Percentiles rank a stretch among this genome's conserved stretches.
phyloP scores from a whole-genome alignment of 805 yeast species.

The Ogataea minuta region DNA sequence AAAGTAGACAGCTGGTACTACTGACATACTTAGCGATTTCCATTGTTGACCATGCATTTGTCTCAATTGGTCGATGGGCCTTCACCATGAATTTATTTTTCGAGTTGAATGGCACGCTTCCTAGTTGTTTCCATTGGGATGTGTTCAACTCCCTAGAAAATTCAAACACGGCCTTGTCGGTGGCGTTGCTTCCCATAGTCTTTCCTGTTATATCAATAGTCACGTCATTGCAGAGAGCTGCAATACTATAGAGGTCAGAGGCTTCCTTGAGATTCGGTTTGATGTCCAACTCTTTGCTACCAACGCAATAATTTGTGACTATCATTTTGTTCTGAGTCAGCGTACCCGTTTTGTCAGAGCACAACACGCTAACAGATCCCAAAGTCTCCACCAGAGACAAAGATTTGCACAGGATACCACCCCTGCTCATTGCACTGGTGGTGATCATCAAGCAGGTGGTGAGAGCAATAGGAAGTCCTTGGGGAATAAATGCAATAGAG shows the following conservation, averaged over 20 bases:
- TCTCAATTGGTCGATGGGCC: not conserved
- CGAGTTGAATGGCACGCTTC: conserved; percentile 43
- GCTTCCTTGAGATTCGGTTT: conserved; percentile 30
- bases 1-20: not conserved
- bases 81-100: conserved; percentile 42
- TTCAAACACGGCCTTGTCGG: conserved; percentile 43
- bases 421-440: conserved; percentile 44
- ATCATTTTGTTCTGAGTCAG: conserved; percentile 55
- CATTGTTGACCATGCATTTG: conserved; percentile 30
- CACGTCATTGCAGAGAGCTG: conserved; percentile 34
- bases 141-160: conserved; percentile 31
- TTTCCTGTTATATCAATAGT: conserved; percentile 26
- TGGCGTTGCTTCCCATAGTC: conserved; percentile 43
- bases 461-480: conserved; percentile 50
- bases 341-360: conserved; percentile 79
- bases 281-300: conserved; percentile 19
- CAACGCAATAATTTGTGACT: conserved; percentile 33
- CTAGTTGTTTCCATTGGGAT: conserved; percentile 27
- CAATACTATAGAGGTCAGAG: conserved; percentile 21
- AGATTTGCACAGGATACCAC: conserved; percentile 45
- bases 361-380: conserved; percentile 57
- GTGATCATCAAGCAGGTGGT: conserved; percentile 49
- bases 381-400: conserved; percentile 50
- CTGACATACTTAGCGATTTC: not conserved
- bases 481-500: conserved; percentile 50